Conservation (phyloP, 1,284 basidiomycete species). For the Ceratobasidium sp. region DNA sequence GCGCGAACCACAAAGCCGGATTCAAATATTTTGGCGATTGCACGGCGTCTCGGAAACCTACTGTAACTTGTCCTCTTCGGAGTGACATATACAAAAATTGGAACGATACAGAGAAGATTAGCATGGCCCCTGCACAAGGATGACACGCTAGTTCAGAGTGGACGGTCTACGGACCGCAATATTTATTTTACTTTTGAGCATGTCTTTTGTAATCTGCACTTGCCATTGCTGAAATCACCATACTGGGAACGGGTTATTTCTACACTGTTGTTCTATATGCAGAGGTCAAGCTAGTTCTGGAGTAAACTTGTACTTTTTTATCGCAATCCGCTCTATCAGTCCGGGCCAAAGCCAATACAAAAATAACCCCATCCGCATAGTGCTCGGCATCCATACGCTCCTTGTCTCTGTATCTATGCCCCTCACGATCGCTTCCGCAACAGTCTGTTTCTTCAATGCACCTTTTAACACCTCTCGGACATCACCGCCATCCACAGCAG, state of each 20-base stretch:
- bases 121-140: constrained; percentile 41
- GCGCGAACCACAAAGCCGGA: constrained; percentile 31
- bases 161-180: constrained; percentile 38
- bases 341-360: constrained; percentile 74
- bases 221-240: no score
- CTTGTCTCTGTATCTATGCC: constrained; percentile 70
- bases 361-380: constrained; percentile 59
- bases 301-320: constrained; percentile 69
- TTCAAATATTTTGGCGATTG: constrained; percentile 6
- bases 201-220: no score
- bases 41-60: not conserved
- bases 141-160: constrained; percentile 42
- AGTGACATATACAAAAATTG: constrained; percentile 30
- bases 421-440: constrained; percentile 67
- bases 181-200: constrained; percentile 15
- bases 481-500: constrained; percentile 74
- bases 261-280: not conserved
- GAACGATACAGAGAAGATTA: constrained; percentile 42
- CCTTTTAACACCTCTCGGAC: constrained; percentile 60
- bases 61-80: constrained; percentile 29
- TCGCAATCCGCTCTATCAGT: constrained; percentile 68
- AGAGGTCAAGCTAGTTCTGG: not conserved
- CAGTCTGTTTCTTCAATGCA: constrained; percentile 54
- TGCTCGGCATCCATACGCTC: constrained; percentile 68
- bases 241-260: not conserved